Conservation (phyloP, 1,284 basidiomycete genomes). For the Fomitopsis palustris region DNA sequence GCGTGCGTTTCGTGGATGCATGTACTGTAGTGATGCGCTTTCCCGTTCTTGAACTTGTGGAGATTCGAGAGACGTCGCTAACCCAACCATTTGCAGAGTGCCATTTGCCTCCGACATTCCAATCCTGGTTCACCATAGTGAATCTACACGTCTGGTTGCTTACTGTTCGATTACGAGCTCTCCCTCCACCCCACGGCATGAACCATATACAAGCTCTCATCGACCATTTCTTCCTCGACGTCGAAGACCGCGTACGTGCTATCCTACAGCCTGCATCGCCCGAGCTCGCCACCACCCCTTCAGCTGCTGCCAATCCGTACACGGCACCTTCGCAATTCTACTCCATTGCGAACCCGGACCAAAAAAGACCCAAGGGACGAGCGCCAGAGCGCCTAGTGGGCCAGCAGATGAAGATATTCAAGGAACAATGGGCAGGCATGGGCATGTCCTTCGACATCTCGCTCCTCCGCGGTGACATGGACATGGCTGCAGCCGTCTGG, state of each 20-base stretch:
- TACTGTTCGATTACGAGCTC: conserved; percentile 82
- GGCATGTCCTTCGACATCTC: conserved; percentile 82
- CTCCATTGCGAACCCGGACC: conserved; percentile 37
- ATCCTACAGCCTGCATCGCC: conserved; percentile 61
- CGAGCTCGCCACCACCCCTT: conserved; percentile 11
- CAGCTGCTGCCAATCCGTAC: conserved; percentile 24
- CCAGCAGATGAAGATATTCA: conserved; percentile 90
- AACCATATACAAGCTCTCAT: conserved; percentile 79
- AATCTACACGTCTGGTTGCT: conserved; percentile 94
- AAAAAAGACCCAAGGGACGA: conserved; percentile 37
- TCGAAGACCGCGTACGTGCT: conserved; percentile 86
- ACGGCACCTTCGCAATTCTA: conserved; percentile 49
- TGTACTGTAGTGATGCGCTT: not conserved
- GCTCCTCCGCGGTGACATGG: conserved; percentile 69
- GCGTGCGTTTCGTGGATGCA: not conserved
- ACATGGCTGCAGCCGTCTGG: conserved; percentile 89
- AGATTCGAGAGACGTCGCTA: not conserved
- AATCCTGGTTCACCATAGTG: conserved; percentile 96
- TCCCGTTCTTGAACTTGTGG: not conserved
- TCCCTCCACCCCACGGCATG: conserved; percentile 65
- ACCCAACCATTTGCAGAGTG: conserved; percentile 56
- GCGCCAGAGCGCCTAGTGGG: conserved; percentile 82
- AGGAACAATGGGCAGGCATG: conserved; percentile 90
- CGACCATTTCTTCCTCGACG: conserved; percentile 95
- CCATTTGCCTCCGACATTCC: conserved; percentile 88